Base-by-base conservation (phyloP, 768 basidiomycete genomes). In the Zangia roseola region DNA sequence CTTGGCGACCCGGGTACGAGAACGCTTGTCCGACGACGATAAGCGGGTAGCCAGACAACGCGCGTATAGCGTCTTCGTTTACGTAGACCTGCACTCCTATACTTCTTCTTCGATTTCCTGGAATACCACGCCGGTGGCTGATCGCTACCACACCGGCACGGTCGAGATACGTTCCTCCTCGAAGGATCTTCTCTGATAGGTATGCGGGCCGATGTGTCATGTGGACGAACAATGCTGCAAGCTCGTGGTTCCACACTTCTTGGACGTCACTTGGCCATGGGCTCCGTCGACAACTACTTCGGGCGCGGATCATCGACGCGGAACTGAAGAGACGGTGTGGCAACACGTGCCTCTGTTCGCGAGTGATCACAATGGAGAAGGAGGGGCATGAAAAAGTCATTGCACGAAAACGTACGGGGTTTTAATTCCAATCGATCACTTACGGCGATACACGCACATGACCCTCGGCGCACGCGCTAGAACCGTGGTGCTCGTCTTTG, bases 291-390 rank as follows among this genome's bases (percentile, higher is more conserved):
- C 16, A 16, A 31, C 31, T 6, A 6, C 14, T 31, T 31, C 36
- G 34, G 17, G 40, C 28, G 51, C 57, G 56, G 50, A 58, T 55
- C 53, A 50, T 40, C n/a, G 49, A 58, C 20, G 26, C 49, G 60
- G 53, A 61, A 52, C 45, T 60, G 57, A 55, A 43, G 4, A 13
- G n/a, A 19, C 5, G 31, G 42, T 20, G 26, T 23, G 12, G 28
- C 43, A 28, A 58, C 59, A 61, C 58, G 59, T 59, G 58, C 30
- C 28, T n/a, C n/a, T n/a, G 10, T 28, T 28, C 28, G 28, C 28
- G 28, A 28, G 10, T 12, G 28, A 31, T 31, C 31, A 31, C 14
- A 6, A 31, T 6, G 31, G 6, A 5, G 31, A 16, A 31, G 31
- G 14, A 6, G 4, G 30, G 31, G 14, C 31, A 16, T 16, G 31